Percentiles rank a stretch among this genome's conserved stretches.
These are phyloP conservation scores for Wickerhamiella galacta DNA, from an alignment of 805 yeast genomes.

Conservation along the genomic window DNA sequence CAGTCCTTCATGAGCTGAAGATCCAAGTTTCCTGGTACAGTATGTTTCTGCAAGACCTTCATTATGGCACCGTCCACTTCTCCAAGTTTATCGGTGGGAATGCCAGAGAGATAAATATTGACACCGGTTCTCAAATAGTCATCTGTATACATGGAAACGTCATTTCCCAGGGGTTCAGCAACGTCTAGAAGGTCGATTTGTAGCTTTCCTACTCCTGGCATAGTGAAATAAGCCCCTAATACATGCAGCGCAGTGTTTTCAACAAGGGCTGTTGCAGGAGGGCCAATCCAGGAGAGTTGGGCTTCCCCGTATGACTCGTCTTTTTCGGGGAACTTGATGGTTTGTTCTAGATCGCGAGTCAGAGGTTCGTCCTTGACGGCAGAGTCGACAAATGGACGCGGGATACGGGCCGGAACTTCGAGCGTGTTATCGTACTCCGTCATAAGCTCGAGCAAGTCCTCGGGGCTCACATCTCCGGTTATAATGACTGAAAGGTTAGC, in stretches of 20 bases:
- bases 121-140: conserved; percentile 51
- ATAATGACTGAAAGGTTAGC: conserved; percentile 71
- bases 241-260: conserved; percentile 54
- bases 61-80: conserved; percentile 38
- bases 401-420: conserved; percentile 24
- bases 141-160: conserved; percentile 52
- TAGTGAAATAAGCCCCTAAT: conserved; percentile 57
- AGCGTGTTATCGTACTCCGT: conserved; percentile 42
- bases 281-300: conserved; percentile 68
- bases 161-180: conserved; percentile 65
- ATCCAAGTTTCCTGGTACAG: conserved; percentile 36
- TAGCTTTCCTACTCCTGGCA: conserved; percentile 60
- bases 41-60: conserved; percentile 30
- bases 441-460: conserved; percentile 47
- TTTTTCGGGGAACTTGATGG: conserved; percentile 69
- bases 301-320: conserved; percentile 76
- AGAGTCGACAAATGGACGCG: conserved; percentile 68
- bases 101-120: conserved; percentile 43
- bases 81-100: conserved; percentile 48
- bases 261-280: conserved; percentile 34
- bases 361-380: conserved; percentile 21
- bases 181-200: conserved; percentile 60
- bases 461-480: conserved; percentile 71
- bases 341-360: conserved; percentile 27
- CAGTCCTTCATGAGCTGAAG: conserved; percentile 48